phyloP scores from a whole-genome alignment of 1,139 yeast genomes.

The Blastobotrys illinoisensis region DNA sequence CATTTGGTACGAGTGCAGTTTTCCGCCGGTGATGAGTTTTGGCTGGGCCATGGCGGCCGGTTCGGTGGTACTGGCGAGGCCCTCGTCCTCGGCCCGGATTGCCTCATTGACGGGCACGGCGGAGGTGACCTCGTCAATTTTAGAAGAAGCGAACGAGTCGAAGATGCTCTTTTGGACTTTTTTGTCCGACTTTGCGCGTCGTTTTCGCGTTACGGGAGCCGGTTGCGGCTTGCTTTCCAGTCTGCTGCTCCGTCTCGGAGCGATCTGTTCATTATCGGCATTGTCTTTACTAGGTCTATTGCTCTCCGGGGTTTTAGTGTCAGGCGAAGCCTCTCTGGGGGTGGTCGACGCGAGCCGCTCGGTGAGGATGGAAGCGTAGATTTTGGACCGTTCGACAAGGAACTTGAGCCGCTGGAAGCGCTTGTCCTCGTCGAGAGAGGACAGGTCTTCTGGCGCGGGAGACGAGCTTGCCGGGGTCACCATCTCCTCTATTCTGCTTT shows the following conservation, averaged over 20 bases:
- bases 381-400: slow-evolving; percentile 74
- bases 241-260: not conserved
- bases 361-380: slow-evolving; percentile 77
- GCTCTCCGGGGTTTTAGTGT: not conserved
- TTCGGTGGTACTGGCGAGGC: not conserved
- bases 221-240: not conserved
- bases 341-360: slow-evolving; percentile 47
- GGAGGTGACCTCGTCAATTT: not conserved
- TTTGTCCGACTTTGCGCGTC: slow-evolving; percentile 9
- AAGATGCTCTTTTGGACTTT: slow-evolving; percentile 14
- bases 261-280: not conserved
- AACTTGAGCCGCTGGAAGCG: slow-evolving; percentile 62
- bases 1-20: slow-evolving; percentile 74
- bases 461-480: not conserved
- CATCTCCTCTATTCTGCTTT: not conserved
- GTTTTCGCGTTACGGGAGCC: not conserved
- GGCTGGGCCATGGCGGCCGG: slow-evolving; percentile 48
- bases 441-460: slow-evolving; percentile 6
- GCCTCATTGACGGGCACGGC: not conserved
- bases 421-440: slow-evolving; percentile 25
- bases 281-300: not conserved
- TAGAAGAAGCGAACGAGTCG: slow-evolving; percentile 1
- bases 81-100: not conserved
- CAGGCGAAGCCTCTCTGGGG: slow-evolving; percentile 9
- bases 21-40: slow-evolving; percentile 55